Evolutionary conservation across 495 filamentous ascomycete genomes (phyloP), one percentile per base, ranked within the genome.

Genomic region (Penicillium soppii): DNA sequence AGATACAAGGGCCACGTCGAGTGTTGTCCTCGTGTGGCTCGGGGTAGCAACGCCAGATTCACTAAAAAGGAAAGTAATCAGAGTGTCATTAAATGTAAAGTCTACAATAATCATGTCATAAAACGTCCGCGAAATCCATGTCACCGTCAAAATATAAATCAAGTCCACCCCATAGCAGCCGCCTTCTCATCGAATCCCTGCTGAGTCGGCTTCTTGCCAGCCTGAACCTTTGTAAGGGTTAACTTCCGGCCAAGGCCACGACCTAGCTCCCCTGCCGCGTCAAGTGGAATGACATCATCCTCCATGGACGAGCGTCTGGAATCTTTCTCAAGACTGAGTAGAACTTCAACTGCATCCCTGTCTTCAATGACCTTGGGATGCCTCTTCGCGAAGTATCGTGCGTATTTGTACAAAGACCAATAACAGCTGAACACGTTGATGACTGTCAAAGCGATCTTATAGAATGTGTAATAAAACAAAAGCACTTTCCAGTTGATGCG

Each of bases 291-390:
- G 7, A 47, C 32, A 47, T 47, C 44, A 23, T 47, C 44, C n/a
- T 47, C 44, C 9, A 22, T 35, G 8, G 43, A 45, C 0, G 29
- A 23, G 7, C 15, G n/a, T 6, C 21, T 35, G 7, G 30, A 33
- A 8, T 63, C 59, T 17, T 53, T 47, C 44, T 63, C 59, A 40
- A 59, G 50, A 33, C 59, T 63, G 10, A 69, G 40, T 3, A 76
- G 63, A 13, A 75, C 59, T 22, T 67, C 69, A 23, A 76, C 67
- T 4, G 69, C 73, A 33, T 69, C 63, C 29, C 69, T 63, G 21
- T 76, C 72, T 33, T 76, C 72, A 16, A 67, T 65, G 8, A 76
- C 57, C 47, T 75, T 76, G 0, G 70, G 69, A 44, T 71, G 73
- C 8, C 72, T 65, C 25, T 59, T 60, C 12, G 70, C 69, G 45